Evolutionary conservation across 345 rosid genomes (phyloP).

Genomic region (Kernera saxatilis): DNA sequence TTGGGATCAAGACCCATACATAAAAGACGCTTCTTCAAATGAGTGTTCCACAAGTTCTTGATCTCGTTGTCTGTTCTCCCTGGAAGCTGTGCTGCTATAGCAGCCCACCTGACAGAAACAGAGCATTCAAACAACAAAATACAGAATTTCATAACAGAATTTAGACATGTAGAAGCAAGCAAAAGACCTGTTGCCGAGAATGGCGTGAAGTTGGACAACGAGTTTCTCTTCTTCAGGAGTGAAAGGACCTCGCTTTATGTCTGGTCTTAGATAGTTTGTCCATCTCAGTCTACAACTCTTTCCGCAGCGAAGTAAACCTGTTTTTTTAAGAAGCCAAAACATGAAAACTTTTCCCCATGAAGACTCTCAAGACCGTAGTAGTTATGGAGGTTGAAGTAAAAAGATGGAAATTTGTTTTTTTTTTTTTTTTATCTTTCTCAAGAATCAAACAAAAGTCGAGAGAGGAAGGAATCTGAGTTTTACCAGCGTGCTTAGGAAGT

Average conservation of each 20-base stretch:
- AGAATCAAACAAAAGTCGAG: background rate
- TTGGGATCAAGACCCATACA: constrained; percentile 82
- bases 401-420: background rate
- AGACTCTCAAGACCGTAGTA: background rate
- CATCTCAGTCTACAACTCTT: constrained; percentile 98
- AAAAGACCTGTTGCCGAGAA: constrained; percentile 89
- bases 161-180: constrained; percentile 4
- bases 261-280: constrained; percentile 95
- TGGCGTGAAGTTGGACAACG: constrained; percentile 88
- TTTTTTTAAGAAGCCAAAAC: background rate
- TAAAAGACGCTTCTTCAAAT: constrained; percentile 78
- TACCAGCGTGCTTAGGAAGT: constrained; percentile 86
- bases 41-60: constrained; percentile 98
- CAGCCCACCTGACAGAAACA: constrained; percentile 69
- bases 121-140: background rate
- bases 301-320: constrained; percentile 92
- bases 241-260: constrained; percentile 90
- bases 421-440: background rate
- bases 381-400: background rate
- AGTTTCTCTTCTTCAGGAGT: constrained; percentile 85
- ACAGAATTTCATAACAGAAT: background rate
- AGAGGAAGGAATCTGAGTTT: background rate
- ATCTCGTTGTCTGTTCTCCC: constrained; percentile 98
- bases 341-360: background rate
- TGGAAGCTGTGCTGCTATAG: constrained; percentile 90